Evolutionary conservation across 208 protist genomes (phyloP), one percentile per base, ranked within the genome.

Genomic region (Leishmania gerbilli): DNA sequence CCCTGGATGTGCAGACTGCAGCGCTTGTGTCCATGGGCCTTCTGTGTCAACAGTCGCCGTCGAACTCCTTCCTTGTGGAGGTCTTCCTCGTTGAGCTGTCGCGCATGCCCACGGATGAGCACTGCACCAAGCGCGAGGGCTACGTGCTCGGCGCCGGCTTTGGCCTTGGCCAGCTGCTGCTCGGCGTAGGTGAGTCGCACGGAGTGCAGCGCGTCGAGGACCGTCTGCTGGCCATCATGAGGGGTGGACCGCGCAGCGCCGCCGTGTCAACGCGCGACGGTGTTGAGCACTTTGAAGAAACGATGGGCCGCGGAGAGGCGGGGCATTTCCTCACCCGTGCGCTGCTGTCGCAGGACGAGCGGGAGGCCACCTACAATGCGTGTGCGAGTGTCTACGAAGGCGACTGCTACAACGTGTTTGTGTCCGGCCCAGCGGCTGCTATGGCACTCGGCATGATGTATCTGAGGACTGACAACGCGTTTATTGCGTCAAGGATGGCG

Each of bases 81-180:
- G 91, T 96, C 74, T 83, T 95, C 53, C 86, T 96, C n/a, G 86
- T 88, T 31, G 91, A 97, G 87, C 95, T 97, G 75, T 95, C 92
- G 53, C 91, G 94, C 27, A 77, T 95, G 80, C 94, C 94, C 31
- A 94, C 94, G 3, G 94, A 97, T 82, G 94, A 95, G 82, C 94
- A 97, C 85, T 97, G 91, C 82, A 85, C 85, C 49, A 87, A 92
- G 83, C 88, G 94, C 42, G 91, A 96, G 67, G 94, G 94, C 8
- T 96, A 96, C 82, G 90, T 88, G 49, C 82, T 97, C 11, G 91
- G 86, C 2, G 92, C 94, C 2, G 94, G 90, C 65, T 93, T 95
- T 74, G 87, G 90, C n/a, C 85, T 97, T 31, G 94, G 94, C 1
- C 83, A 95, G 47, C 79, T 97, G 77, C 79, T 97, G 56, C 90